phyloP scores from a whole-genome alignment of 2,329 filamentous ascomycete genomes.

The Tolypocladium ophioglossoides region DNA sequence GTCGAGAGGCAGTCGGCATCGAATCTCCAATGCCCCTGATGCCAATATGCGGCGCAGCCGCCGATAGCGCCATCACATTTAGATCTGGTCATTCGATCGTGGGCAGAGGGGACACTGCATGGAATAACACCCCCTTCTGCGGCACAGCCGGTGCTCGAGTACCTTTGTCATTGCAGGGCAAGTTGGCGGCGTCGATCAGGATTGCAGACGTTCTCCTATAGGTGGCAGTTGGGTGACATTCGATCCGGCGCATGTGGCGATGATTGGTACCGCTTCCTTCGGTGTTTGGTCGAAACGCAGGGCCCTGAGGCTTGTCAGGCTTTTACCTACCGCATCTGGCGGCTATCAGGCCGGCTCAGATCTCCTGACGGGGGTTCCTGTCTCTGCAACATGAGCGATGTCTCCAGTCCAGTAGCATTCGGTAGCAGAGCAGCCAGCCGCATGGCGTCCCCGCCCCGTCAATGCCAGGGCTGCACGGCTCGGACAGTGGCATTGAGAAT shows the following conservation, averaged over 20 bases:
- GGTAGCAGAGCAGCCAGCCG: neutral
- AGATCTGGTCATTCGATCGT: neutral
- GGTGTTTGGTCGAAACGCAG: neutral
- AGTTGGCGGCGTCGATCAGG: neutral
- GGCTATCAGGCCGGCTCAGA: neutral
- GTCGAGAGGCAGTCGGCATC: neutral
- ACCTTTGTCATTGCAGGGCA: neutral
- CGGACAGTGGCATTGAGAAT: neutral
- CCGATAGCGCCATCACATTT: neutral
- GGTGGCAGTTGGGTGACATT: neutral
- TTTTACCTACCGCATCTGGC: neutral
- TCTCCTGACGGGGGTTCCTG: neutral
- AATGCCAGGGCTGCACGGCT: neutral
- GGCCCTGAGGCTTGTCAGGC: neutral
- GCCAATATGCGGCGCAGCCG: neutral
- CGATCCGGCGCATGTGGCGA: neutral
- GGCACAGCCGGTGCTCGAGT: neutral
- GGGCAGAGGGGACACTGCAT: neutral
- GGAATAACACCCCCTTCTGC: neutral
- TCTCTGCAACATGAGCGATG: neutral
- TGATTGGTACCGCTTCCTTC: neutral
- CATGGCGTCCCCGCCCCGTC: neutral
- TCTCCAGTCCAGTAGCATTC: too few species aligned
- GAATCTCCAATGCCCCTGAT: neutral
- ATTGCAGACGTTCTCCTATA: neutral